These are phyloP conservation scores for Ceratocystis cubensis DNA, from an alignment of 2,329 filamentous ascomycete species.

Conservation along the genomic window DNA sequence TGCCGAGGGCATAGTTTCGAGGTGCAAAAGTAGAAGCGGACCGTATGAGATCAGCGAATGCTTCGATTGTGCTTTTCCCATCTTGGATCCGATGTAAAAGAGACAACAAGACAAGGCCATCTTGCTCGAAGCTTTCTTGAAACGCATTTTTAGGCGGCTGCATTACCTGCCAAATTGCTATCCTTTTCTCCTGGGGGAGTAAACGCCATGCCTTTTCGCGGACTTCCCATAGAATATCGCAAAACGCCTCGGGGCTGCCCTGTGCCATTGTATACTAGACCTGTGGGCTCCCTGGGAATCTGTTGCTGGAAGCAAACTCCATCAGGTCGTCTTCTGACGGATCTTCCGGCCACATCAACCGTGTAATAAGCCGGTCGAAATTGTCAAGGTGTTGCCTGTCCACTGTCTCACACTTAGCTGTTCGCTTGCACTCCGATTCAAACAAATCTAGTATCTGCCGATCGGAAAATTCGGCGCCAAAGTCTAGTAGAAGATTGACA, in stretches of 20 bases:
- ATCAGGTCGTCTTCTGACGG: constrained; percentile 6
- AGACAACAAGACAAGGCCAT: constrained; percentile 8
- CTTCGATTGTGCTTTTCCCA: constrained; percentile 1
- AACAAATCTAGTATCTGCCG: constrained; percentile 11
- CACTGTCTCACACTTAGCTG: not conserved
- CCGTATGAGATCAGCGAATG: constrained; percentile 10
- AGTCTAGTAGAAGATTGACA: constrained; percentile 14
- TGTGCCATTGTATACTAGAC: constrained; percentile 15
- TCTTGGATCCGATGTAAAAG: constrained; percentile 7
- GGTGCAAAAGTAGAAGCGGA: constrained; percentile 12
- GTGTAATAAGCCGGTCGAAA: constrained; percentile 12
- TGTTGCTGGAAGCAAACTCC: constrained; percentile 13
- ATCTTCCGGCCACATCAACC: constrained; percentile 11
- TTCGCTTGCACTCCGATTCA: constrained; percentile 9
- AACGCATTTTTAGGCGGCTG: constrained; percentile 16
- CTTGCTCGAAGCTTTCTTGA: not conserved
- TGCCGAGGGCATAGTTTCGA: constrained; percentile 12
- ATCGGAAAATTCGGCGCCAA: constrained; percentile 8
- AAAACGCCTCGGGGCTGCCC: constrained; percentile 6
- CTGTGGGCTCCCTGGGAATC: constrained; percentile 12
- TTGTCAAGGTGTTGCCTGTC: constrained; percentile 12
- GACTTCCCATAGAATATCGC: constrained; percentile 19
- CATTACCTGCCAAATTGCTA: constrained; percentile 17
- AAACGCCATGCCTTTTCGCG: constrained; percentile 16
- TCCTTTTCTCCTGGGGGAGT: not conserved